Percentiles rank a stretch among this genome's conserved stretches.
Conservation (phyloP, 805 yeast genomes). For the Sungouiella thailandica region DNA sequence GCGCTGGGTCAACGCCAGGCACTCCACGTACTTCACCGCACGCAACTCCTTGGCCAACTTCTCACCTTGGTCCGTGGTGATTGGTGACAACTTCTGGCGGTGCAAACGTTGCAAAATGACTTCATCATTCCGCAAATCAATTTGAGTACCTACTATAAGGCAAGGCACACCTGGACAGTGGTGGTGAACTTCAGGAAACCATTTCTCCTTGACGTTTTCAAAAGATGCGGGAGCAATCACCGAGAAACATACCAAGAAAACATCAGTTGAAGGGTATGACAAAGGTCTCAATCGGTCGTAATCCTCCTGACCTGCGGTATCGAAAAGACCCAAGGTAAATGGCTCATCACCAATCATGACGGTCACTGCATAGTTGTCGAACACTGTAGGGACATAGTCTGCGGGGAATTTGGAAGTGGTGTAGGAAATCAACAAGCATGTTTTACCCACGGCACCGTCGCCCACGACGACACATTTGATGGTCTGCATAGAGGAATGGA, state of each 20-base stretch:
- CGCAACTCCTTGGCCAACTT: slow-evolving; percentile 88
- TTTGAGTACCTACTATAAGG: slow-evolving; percentile 93
- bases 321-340: slow-evolving; percentile 92
- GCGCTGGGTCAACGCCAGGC: slow-evolving; percentile 95
- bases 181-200: slow-evolving; percentile 96
- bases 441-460: slow-evolving; percentile 99
- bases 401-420: slow-evolving; percentile 97
- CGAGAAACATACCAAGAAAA: slow-evolving; percentile 90
- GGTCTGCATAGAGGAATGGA: slow-evolving; percentile 39
- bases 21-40: slow-evolving; percentile 95
- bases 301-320: slow-evolving; percentile 99
- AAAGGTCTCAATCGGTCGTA: slow-evolving; percentile 96
- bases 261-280: slow-evolving; percentile 96
- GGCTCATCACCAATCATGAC: slow-evolving; percentile 98
- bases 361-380: slow-evolving; percentile 91
- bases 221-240: slow-evolving; percentile 96
- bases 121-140: slow-evolving; percentile 91
- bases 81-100: slow-evolving; percentile 85
- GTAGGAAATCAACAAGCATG: slow-evolving; percentile 91
- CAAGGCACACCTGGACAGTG: slow-evolving; percentile 99
- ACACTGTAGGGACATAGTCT: slow-evolving; percentile 98
- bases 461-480: slow-evolving; percentile 98
- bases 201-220: slow-evolving; percentile 95
- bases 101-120: slow-evolving; percentile 83
- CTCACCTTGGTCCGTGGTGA: slow-evolving; percentile 83